Base-by-base conservation (phyloP, 495 filamentous ascomycete species). In the Aspergillus baeticus region DNA sequence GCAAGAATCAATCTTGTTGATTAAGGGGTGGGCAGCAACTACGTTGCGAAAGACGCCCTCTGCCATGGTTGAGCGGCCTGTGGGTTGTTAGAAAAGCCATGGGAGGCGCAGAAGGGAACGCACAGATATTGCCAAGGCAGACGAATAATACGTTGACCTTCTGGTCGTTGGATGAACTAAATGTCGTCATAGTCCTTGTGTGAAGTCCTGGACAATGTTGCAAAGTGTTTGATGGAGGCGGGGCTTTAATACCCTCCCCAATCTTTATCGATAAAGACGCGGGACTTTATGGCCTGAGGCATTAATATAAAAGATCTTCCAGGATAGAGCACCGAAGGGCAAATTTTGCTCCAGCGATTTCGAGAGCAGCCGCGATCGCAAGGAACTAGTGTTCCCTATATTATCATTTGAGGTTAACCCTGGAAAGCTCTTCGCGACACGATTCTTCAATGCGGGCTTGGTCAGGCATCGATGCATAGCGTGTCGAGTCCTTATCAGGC, bases 41-140 rank as follows among this genome's bases (percentile, higher is more conserved):
- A 95, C 69, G 23, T 84, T 82, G 34, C 83, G 84, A 77, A 98
- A 97, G 57, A 94, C 88, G 37, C 87, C 94, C 77, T 97, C 93
- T 31, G 92, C 91, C 94, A 98, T 98, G 3, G 94, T 88, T 2
- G 92, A 96, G 23, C 84, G 81, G 58, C 81, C 75, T 82, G 44
- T 35, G 29, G 14, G 10, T 51, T 42, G 46, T 58, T 59, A 33
- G 54, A 21, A 14, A 6, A 33, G 42, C 3, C 2, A n/a, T 1
- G 7, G 29, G 31, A 29, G 60, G 31, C 36, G 21, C 15, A 18
- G 53, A 45, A 22, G 37, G 54, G 37, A 64, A 72, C 45, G 79
- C 79, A 79, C 94, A 98, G 66, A 97, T 97, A 72, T 98, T 98
- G 62, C 94, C 94, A 13, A 98, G 79, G 70, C 94, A 98, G 61